Evolutionary conservation across 164 flowering plant species (phyloP), one percentile per base, ranked within the genome.

Genomic region (Euptelea pleiosperma): DNA sequence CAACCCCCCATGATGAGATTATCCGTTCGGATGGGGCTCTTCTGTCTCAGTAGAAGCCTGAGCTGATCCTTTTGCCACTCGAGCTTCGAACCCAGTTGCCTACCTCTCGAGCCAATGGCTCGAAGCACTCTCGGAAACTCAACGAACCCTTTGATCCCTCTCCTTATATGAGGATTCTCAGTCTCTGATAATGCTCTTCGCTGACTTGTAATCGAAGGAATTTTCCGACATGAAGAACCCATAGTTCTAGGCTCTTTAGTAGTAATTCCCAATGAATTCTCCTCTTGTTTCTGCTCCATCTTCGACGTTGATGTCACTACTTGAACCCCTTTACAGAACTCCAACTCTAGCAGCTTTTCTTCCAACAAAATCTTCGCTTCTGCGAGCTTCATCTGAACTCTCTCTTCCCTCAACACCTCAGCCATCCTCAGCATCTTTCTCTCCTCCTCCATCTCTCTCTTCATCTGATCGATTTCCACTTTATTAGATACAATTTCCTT

Each of bases 111-210:
- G 39, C 88, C 81, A 22, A 69, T 81, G 11, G 85, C 78, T 67
- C 81, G 56, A 58, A 86, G 76, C 25, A 77, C 94, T 58, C 76
- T 76, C 0, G 86, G 89, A 48, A 91, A 91, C 45, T 91, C 98
- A 2, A 91, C 96, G 53, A 83, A 85, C 64, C 91, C 95, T 74
- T 77, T 82, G 47, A 87, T 84, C 65, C 94, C 94, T 71, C 88
- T 50, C 69, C 60, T 79, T 26, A 87, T 87, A 25, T 84, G 95
- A 6, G 85, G 95, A 70, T 87, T 87, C 39, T 82, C 86, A 0
- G 73, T 42, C 47, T 80, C 83, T 16, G 69, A 69, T 0, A 75
- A 75, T 6, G 69, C 70, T 58, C 50, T 73, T 63, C 70, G 22
- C 25, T 66, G 77, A 35, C 48, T 60, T 25, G 25, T 35, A 34